These are phyloP conservation scores for Kwoniella sp. DNA, from an alignment of 768 basidiomycete species.

Conservation along the genomic window DNA sequence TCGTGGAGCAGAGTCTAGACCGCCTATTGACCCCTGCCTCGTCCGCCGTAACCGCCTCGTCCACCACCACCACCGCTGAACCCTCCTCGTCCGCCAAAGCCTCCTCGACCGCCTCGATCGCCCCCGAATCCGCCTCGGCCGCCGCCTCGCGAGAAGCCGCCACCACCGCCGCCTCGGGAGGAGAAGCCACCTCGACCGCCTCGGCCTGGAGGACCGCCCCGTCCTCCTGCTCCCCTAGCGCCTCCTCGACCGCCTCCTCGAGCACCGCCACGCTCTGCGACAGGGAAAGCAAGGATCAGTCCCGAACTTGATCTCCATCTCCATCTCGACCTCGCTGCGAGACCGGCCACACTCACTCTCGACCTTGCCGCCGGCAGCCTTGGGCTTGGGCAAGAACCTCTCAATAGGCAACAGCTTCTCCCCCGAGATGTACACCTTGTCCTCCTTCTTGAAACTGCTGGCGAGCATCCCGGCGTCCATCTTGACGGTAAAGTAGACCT, in stretches of 20 bases:
- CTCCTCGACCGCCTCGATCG: slow-evolving; percentile 9
- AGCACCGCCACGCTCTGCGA: slow-evolving; percentile 34
- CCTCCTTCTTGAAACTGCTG: slow-evolving; percentile 90
- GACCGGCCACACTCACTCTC: slow-evolving; percentile 20
- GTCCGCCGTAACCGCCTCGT: slow-evolving; percentile 2
- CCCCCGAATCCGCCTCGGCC: slow-evolving; percentile 15
- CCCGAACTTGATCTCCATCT: no score
- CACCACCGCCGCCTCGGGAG: slow-evolving; percentile 33
- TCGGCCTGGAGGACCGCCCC: slow-evolving; percentile 28
- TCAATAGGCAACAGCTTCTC: slow-evolving; percentile 96
- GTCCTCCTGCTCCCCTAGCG: slow-evolving; percentile 35
- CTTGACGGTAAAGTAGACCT: slow-evolving; percentile 96
- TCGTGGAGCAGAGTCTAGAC: neutral
- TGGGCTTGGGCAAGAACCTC: slow-evolving; percentile 93
- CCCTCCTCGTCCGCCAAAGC: slow-evolving; percentile 8
- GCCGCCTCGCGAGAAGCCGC: slow-evolving; percentile 12
- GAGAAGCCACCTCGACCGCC: slow-evolving; percentile 27
- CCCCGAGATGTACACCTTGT: slow-evolving; percentile 95
- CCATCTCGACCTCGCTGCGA: no score
- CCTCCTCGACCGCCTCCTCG: slow-evolving; percentile 52
- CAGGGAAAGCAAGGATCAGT: neutral
- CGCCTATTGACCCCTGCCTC: slow-evolving; percentile 8
- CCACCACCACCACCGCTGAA: slow-evolving; percentile 15
- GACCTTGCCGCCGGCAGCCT: slow-evolving; percentile 62
- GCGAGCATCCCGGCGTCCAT: slow-evolving; percentile 96